Percentiles rank a stretch among this genome's conserved stretches.
These are phyloP conservation scores for Wickerhamomyces kurtzmanii DNA, from an alignment of 805 yeast genomes.

Conservation along the genomic window DNA sequence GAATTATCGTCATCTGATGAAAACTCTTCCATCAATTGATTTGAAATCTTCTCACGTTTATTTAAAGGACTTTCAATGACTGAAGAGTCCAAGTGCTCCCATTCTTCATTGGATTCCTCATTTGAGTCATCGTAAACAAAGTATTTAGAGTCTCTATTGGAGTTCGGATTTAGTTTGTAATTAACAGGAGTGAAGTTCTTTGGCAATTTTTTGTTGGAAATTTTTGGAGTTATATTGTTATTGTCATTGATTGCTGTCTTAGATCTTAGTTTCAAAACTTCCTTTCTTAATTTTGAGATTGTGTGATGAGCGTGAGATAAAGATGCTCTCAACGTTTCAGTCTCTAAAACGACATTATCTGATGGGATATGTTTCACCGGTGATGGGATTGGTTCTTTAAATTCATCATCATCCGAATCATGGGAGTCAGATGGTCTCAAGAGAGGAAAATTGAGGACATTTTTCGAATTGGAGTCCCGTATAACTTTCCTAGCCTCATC, in stretches of 20 bases:
- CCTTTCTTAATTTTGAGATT: conserved; percentile 46
- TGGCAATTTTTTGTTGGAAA: conserved; percentile 2
- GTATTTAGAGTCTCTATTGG: conserved; percentile 16
- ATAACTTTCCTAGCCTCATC: conserved; percentile 6
- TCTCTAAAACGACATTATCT: conserved; percentile 39
- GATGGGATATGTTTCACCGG: conserved; percentile 26
- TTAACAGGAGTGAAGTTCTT: no score
- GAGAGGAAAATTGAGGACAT: conserved; percentile 9
- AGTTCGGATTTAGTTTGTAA: conserved; percentile 3
- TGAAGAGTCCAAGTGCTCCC: conserved; percentile 16
- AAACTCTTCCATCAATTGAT: conserved; percentile 11
- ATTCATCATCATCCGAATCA: conserved; percentile 26
- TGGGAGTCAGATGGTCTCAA: conserved; percentile 15
- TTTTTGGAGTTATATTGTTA: conserved; percentile 9
- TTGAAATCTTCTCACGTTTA: no score
- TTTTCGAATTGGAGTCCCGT: conserved; percentile 3
- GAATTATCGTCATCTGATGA: conserved; percentile 16
- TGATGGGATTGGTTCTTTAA: conserved; percentile 23
- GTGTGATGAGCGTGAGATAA: conserved; percentile 55
- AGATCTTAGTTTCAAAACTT: conserved; percentile 16
- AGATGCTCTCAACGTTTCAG: conserved; percentile 57
- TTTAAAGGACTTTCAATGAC: conserved; percentile 5
- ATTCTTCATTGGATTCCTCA: conserved; percentile 11
- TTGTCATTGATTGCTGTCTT: conserved; percentile 5
- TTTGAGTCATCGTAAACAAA: conserved; percentile 12